A percentile compares a stretch with the other conserved stretches of the same genome.
Conservation (phyloP, 176 grass and related monocot species). For the Miscanthus lutarioriparius region DNA sequence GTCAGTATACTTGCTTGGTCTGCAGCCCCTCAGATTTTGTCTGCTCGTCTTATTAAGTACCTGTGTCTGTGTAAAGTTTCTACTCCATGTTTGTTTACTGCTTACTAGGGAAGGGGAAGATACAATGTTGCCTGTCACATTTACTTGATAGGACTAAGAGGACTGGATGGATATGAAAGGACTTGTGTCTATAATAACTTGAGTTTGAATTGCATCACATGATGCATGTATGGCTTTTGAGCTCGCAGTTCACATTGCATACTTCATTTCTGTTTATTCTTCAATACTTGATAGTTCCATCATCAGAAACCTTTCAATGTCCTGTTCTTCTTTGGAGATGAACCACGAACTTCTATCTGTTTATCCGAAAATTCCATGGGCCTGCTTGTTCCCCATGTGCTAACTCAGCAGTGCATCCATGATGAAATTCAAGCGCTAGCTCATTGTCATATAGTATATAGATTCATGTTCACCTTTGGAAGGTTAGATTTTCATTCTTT, state of each 20-base stretch:
- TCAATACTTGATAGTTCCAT: not conserved
- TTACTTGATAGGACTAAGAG: not conserved
- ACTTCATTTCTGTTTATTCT: not conserved
- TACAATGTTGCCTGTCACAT: not conserved
- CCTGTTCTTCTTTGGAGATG: not conserved
- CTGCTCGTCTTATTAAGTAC: not conserved
- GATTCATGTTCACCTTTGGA: not conserved
- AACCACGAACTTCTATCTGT: not conserved
- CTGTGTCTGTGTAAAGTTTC: slow-evolving; percentile 8
- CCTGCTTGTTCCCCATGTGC: not conserved
- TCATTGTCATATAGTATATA: not conserved
- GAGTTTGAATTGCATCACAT: not conserved
- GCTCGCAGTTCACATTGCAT: slow-evolving; percentile 1
- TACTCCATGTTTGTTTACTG: not conserved
- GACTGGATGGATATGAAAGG: not conserved
- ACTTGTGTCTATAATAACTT: slow-evolving; percentile 19
- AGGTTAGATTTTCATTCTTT: not conserved
- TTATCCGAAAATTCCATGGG: not conserved
- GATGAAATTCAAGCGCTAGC: not conserved
- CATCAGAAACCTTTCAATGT: not conserved
- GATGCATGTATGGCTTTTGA: slow-evolving; percentile 15
- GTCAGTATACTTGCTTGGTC: slow-evolving; percentile 32
- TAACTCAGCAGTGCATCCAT: not conserved
- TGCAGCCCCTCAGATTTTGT: not conserved
- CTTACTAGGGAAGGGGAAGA: not conserved